A percentile compares a stretch with the other conserved stretches of the same genome.
Conservation (phyloP, 805 yeast species). For the Zygosaccharomyces rouxii region DNA sequence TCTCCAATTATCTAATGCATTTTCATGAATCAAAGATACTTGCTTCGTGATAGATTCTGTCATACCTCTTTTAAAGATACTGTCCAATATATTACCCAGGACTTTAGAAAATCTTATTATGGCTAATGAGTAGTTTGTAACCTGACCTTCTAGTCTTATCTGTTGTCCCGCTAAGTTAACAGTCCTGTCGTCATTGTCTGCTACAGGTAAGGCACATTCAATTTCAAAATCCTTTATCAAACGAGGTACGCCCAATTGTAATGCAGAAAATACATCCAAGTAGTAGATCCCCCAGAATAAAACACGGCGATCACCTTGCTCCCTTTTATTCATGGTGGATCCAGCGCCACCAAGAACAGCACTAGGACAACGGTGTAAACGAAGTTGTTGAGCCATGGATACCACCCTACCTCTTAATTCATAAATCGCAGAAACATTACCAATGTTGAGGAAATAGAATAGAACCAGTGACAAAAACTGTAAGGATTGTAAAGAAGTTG, state of each 20-base stretch:
- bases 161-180: slow-evolving; percentile 43
- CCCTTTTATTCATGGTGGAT: slow-evolving; percentile 57
- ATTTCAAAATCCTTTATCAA: slow-evolving; percentile 74
- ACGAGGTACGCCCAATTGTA: slow-evolving; percentile 79
- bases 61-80: slow-evolving; percentile 56
- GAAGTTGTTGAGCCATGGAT: slow-evolving; percentile 79
- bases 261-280: slow-evolving; percentile 69
- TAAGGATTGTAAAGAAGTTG: slow-evolving; percentile 62
- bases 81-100: slow-evolving; percentile 67
- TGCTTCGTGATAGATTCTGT: slow-evolving; percentile 29
- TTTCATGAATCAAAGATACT: slow-evolving; percentile 46
- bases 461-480: slow-evolving; percentile 67
- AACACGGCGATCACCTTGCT: slow-evolving; percentile 78
- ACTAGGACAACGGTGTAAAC: slow-evolving; percentile 83
- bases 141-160: slow-evolving; percentile 64
- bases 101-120: slow-evolving; percentile 68
- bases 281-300: slow-evolving; percentile 81
- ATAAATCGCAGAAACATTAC: slow-evolving; percentile 70
- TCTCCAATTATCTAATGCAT: slow-evolving; percentile 75
- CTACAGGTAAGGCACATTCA: slow-evolving; percentile 79
- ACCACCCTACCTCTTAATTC: slow-evolving; percentile 70
- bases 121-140: slow-evolving; percentile 56
- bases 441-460: slow-evolving; percentile 65
- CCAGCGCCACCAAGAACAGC: slow-evolving; percentile 70
- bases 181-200: slow-evolving; percentile 52